A percentile compares a stretch with the other conserved stretches of the same genome.
phyloP scores from a whole-genome alignment of 345 rosid species.

The Anastatica hierochuntica region DNA sequence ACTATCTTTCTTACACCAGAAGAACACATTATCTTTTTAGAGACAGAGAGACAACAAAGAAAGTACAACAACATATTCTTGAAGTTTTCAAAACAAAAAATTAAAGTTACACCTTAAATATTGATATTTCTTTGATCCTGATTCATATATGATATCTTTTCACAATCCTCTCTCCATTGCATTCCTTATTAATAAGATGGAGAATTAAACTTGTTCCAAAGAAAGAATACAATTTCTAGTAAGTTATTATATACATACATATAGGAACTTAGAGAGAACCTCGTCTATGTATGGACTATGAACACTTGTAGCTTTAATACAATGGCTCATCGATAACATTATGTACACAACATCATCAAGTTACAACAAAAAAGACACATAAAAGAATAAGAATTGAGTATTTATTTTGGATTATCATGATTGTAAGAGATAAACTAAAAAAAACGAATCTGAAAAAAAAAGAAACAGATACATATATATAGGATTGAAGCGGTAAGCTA shows the following conservation, averaged over 20 bases:
- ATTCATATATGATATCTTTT: conserved; percentile 57
- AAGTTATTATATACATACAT: neutral
- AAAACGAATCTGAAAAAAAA: too few relatives aligned
- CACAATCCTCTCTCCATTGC: conserved; percentile 61
- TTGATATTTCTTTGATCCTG: conserved; percentile 59
- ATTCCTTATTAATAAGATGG: conserved; percentile 32
- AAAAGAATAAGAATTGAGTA: too few relatives aligned
- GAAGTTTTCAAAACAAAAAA: neutral
- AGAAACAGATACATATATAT: too few relatives aligned
- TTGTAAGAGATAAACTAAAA: too few relatives aligned
- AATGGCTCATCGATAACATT: conserved; percentile 75
- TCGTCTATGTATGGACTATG: conserved; percentile 63
- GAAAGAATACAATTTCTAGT: too few relatives aligned
- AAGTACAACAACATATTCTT: too few relatives aligned
- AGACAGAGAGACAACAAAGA: neutral
- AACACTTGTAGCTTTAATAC: conserved; percentile 38
- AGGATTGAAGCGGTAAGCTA: too few relatives aligned
- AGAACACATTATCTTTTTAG: neutral
- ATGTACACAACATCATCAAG: too few relatives aligned
- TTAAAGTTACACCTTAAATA: conserved; percentile 52
- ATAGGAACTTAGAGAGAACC: conserved; percentile 53
- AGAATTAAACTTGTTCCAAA: neutral
- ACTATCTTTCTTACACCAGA: conserved; percentile 47
- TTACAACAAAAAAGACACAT: too few relatives aligned
- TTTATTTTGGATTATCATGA: too few relatives aligned